Percentiles rank a stretch among this genome's conserved stretches.
Evolutionary conservation across 768 basidiomycete genomes (phyloP).

Genomic region (Tulasnella sp.): DNA sequence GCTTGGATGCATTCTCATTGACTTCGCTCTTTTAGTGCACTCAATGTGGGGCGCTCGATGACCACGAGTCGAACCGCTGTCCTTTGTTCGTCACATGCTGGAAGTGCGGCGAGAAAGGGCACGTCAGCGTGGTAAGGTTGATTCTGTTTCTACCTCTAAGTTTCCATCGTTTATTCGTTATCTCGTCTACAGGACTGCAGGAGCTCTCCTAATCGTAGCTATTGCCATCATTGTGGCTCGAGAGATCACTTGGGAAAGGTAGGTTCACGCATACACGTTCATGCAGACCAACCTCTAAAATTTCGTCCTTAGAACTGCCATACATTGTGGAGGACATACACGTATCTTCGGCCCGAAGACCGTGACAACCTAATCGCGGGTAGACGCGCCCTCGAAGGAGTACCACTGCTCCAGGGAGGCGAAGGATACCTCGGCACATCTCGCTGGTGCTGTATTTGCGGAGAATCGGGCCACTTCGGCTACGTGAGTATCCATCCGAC

Average conservation of each 20-base stretch:
- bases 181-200: not conserved
- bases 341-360: not conserved
- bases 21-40: not conserved
- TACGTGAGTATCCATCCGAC: not conserved
- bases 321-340: conserved; percentile 1
- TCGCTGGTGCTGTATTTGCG: conserved; percentile 3
- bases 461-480: not conserved
- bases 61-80: not conserved
- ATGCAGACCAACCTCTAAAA: not conserved
- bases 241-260: not conserved
- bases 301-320: not conserved
- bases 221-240: not conserved
- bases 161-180: not conserved
- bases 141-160: not conserved
- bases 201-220: not conserved
- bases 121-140: conserved; percentile 1
- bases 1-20: too few species aligned
- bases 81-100: conserved; percentile 4
- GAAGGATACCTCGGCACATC: not conserved
- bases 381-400: not conserved
- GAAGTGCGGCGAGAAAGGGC: conserved; percentile 1
- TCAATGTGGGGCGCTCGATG: not conserved
- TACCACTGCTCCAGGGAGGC: not conserved
- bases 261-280: not conserved
- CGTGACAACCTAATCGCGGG: not conserved